Base-by-base conservation (phyloP, 331 rosid genomes). In the Dryas integrifolia region DNA sequence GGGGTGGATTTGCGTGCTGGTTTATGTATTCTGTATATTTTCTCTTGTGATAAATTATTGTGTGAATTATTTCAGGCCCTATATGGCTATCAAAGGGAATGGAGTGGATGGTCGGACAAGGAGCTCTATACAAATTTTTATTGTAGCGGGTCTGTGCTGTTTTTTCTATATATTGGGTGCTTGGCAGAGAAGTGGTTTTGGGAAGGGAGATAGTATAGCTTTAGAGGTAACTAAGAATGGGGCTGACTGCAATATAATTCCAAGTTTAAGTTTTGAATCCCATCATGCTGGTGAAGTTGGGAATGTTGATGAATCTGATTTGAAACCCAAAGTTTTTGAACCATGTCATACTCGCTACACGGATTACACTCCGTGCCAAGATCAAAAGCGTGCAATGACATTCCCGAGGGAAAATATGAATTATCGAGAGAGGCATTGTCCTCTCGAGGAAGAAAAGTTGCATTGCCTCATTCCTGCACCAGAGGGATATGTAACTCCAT, bases 321-420 rank as follows among this genome's bases (percentile, higher is more conserved):
- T 82, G 58, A 73, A 84, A 62, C 70, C 87, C 11, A 88, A 85
- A 81, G 82, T 75, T 35, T 85, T 85, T 43, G 35, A 94, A 68
- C 88, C 97, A 3, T 94, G 98, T 3, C 13, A 60, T 41, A 70
- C 79, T 60, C 79, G 69, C 4, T 88, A 77, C 69, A 83, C 73
- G 0, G 98, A 94, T 83, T 91, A 94, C 87, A 94, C 97, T 9
- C 98, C 98, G 14, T 94, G 98, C 84, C 98, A 94, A 58, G 98
- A 94, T 83, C 97, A 94, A 45, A 86, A 24, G 76, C 97, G 92
- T 58, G 98, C 97, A 35, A 91, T 94, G 98, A 91, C 91, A 58
- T 94, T 94, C 81, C 88, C 96, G 0, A 82, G 97, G 53, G 90
- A 86, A 6, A 77, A 84, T 78, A 94, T 94, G 98, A 86, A 67